Evolutionary conservation across 176 grass and related monocot genomes (phyloP).

Genomic region (Phoenix dactylifera): DNA sequence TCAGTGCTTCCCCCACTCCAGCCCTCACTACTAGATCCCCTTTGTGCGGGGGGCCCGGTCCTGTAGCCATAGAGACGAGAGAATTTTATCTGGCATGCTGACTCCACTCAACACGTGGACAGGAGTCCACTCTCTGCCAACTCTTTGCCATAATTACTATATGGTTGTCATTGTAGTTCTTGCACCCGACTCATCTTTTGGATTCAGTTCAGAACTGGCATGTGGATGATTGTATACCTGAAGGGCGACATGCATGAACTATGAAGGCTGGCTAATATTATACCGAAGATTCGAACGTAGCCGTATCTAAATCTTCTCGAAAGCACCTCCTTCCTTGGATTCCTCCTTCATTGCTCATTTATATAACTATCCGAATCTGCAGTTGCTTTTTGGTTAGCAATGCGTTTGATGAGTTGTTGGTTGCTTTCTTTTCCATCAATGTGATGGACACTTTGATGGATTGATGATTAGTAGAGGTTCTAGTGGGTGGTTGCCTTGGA

Average conservation of each 20-base stretch:
- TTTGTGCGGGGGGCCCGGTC: too few species aligned
- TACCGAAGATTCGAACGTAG: conserved; percentile 8
- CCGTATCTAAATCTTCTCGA: conserved; percentile 3
- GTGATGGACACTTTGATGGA: conserved; percentile 14
- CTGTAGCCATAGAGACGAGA: too few species aligned
- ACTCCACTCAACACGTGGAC: conserved; percentile 5
- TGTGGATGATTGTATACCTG: conserved; percentile 22
- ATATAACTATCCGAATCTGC: too few species aligned
- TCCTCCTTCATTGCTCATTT: background rate
- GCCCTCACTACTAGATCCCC: too few species aligned
- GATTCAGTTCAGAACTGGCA: conserved; percentile 17
- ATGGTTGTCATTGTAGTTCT: background rate
- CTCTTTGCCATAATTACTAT: background rate
- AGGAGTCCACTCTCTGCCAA: conserved; percentile 10
- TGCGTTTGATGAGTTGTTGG: background rate
- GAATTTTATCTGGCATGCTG: too few species aligned
- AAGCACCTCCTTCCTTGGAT: conserved; percentile 16
- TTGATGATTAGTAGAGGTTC: conserved; percentile 18
- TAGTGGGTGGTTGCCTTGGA: background rate
- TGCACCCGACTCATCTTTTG: background rate
- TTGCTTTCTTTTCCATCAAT: conserved; percentile 3
- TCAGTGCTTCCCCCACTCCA: too few species aligned
- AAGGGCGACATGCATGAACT: conserved; percentile 27
- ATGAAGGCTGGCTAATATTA: conserved; percentile 8
- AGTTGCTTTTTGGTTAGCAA: background rate